A percentile compares a stretch with the other conserved stretches of the same genome.
phyloP scores from a whole-genome alignment of 345 rosid species.

The Passiflora organensis region DNA sequence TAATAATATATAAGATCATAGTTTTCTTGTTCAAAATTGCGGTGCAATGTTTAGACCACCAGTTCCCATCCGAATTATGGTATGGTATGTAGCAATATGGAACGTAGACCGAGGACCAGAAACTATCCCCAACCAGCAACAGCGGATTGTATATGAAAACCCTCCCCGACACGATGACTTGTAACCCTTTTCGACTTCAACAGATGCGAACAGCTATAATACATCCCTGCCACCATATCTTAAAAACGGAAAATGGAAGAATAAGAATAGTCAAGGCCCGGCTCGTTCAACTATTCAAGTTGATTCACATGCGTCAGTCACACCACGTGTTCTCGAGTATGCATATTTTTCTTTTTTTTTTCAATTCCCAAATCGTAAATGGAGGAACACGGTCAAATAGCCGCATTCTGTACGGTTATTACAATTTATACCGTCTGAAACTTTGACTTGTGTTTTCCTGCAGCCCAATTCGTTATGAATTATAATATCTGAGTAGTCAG shows the following conservation, averaged over 20 bases:
- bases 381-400: too few relatives aligned
- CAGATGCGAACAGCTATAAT: too few relatives aligned
- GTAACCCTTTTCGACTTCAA: too few relatives aligned
- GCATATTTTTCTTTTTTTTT: too few relatives aligned
- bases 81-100: background rate
- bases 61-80: too few relatives aligned
- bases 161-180: background rate
- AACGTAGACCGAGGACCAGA: constrained; percentile 1
- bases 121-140: background rate
- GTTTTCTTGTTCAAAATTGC: background rate
- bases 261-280: background rate
- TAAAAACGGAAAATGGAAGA: too few relatives aligned
- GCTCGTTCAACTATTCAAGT: background rate
- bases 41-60: background rate
- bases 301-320: too few relatives aligned
- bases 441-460: background rate
- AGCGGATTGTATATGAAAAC: too few relatives aligned
- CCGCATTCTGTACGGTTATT: background rate
- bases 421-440: background rate
- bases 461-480: background rate
- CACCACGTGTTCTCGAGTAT: background rate
- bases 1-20: too few relatives aligned
- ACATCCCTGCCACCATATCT: too few relatives aligned
- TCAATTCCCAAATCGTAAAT: too few relatives aligned
- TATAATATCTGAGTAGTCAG: constrained; percentile 2